Evolutionary conservation across 495 filamentous ascomycete genomes (phyloP), one percentile per base, ranked within the genome.

Genomic region (Aspergillus leporis): DNA sequence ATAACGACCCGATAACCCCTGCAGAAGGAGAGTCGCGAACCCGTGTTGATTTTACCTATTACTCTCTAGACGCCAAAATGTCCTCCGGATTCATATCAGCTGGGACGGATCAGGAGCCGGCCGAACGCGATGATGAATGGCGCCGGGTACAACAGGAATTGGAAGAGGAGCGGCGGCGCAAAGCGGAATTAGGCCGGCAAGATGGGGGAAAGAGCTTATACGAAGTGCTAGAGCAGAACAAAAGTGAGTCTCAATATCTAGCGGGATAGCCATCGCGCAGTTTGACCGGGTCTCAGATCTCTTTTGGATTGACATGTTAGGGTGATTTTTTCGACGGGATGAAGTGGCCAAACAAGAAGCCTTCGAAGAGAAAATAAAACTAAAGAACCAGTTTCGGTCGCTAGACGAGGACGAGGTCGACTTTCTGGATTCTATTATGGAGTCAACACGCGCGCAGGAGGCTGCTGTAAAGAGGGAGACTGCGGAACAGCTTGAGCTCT

Each of bases 391-490:
- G 77, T 98, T 97, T 77, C 88, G 92, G 54, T 83, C 91, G 9
- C 83, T 98, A 38, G 92, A 98, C 66, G 91, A 96, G 60, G 93
- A 95, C 66, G 94, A 98, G 74, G 83, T 94, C 59, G 93, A 96
- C 4, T 98, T 96, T 66, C 74, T 98, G 16, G 92, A 95, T 58
- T 87, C 83, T 2, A 83, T 96, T 16, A 74, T 87, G 32, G 88
- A 89, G 61, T 83, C 80, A 41, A 87, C 83, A 30, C 74, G 88
- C 21, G 81, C 77, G 13, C 85, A 92, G 71, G 92, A 96, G 67
- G 88, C 83, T 9, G 77, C 82, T 32, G 78, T 91, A n/a, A 83
- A 83, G 68, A 85, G 81, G 60, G 90, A 96, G 72, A 91, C 88
- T 14, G 80, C 83, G 21, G 85, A 90, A 63, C 86, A 90, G 62